A percentile compares a stretch with the other conserved stretches of the same genome.
Evolutionary conservation across 768 basidiomycete species (phyloP).

Genomic region (Coprinopsis strossmayeri): DNA sequence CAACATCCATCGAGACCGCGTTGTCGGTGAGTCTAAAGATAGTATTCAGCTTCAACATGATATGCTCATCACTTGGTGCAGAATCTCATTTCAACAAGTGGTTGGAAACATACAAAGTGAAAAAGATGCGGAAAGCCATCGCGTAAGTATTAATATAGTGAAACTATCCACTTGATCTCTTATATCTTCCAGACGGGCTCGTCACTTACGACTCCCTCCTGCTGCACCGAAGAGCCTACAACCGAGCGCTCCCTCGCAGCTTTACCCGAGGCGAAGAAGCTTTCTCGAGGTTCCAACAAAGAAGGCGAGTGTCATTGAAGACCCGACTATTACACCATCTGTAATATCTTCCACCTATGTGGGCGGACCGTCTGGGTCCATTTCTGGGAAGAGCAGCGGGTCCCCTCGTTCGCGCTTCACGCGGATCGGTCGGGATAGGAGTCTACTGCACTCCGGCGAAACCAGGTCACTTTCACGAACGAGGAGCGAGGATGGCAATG

Average conservation of each 20-base stretch:
- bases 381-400: slow-evolving; percentile 6
- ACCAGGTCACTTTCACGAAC: slow-evolving; percentile 3
- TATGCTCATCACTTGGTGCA: slow-evolving; percentile 22
- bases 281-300: slow-evolving; percentile 23
- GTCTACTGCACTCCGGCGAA: neutral
- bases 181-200: slow-evolving; percentile 53
- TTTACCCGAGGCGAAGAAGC: slow-evolving; percentile 9
- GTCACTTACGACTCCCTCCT: slow-evolving; percentile 71
- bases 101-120: slow-evolving; percentile 62
- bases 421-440: neutral
- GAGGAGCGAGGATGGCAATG: neutral
- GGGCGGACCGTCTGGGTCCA: neutral
- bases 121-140: slow-evolving; percentile 71
- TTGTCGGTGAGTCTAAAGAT: neutral
- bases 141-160: slow-evolving; percentile 49
- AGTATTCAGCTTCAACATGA: neutral
- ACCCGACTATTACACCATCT: slow-evolving; percentile 11
- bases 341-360: slow-evolving; percentile 8
- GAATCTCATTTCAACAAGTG: slow-evolving; percentile 56
- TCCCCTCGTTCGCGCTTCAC: slow-evolving; percentile 1
- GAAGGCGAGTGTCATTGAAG: slow-evolving; percentile 62
- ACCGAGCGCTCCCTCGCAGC: neutral
- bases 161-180: slow-evolving; percentile 1
- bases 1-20: slow-evolving; percentile 43
- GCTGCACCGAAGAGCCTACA: slow-evolving; percentile 17